Evolutionary conservation across 331 rosid genomes (phyloP).

Genomic region (Acacia concinna): DNA sequence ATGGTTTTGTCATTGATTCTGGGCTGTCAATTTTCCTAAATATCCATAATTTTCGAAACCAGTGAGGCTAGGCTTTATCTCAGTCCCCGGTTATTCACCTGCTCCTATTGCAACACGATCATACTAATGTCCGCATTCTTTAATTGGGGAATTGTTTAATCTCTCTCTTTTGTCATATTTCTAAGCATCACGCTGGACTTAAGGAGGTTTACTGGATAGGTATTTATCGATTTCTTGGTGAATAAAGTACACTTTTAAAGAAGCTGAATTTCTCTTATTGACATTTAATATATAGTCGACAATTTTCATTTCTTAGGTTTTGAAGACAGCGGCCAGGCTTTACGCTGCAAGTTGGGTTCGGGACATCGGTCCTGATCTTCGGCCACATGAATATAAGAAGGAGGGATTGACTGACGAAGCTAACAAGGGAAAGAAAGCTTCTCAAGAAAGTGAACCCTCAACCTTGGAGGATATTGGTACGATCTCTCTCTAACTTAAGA

Average conservation of each 20-base stretch:
- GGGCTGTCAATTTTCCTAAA: not conserved
- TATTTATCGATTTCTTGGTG: conserved; percentile 1
- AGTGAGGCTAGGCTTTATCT: not conserved
- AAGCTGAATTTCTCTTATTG: not conserved
- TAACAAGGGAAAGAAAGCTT: conserved; percentile 40
- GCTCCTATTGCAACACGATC: not conserved
- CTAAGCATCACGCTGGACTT: not conserved
- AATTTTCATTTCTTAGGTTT: conserved; percentile 44
- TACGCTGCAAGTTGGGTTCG: conserved; percentile 91
- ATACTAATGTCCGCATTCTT: not conserved
- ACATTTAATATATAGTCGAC: not conserved
- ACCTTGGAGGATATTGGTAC: conserved; percentile 88
- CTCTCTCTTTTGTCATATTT: not conserved
- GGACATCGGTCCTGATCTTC: conserved; percentile 91
- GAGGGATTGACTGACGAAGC: conserved; percentile 46
- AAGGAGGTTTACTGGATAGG: not conserved
- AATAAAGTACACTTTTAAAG: conserved; percentile 12
- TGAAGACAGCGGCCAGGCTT: conserved; percentile 80
- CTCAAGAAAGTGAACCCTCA: conserved; percentile 64
- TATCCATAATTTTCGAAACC: not conserved
- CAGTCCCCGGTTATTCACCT: not conserved
- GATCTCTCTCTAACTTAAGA: conserved; percentile 22
- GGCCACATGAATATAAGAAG: conserved; percentile 78
- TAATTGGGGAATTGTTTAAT: not conserved
- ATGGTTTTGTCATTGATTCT: not conserved